Base-by-base conservation (phyloP, 2,329 filamentous ascomycete species). In the Sodiomyces alkalinus region DNA sequence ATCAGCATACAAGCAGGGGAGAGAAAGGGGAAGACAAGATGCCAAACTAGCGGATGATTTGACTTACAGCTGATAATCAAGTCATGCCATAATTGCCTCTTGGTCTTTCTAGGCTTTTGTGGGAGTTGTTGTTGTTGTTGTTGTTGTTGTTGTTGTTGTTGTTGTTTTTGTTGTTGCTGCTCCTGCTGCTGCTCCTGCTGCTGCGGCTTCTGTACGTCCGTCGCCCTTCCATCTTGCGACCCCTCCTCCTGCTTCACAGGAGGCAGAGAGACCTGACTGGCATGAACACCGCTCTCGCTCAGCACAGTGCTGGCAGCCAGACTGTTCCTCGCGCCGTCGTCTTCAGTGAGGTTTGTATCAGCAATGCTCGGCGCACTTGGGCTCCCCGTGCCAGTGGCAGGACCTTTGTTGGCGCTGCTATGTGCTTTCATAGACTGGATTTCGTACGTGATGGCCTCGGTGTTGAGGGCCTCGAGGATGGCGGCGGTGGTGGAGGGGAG, bases 1-100 rank as follows among this genome's bases (percentile, higher is more conserved):
- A 6, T 37, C 18, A 37, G 34, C 17, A 27, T 17, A n/a, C n/a
- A n/a, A n/a, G n/a, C n/a, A n/a, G n/a, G n/a, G n/a, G n/a, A n/a
- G n/a, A n/a, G n/a, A n/a, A n/a, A n/a, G n/a, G n/a, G n/a, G n/a
- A n/a, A n/a, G n/a, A n/a, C 10, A n/a, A 33, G 15, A 24, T 36
- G 30, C 20, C 9, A 8, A 16, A 14, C 9, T 9, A 10, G 14
- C 4, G 5, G 11, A 3, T 15, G 23, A 10, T 6, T 13, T 15
- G n/a, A 61, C 78, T 48, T 57, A 92, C 85, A 86, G 56, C 78
- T 85, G 41, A 96, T 93, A 47, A 92, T 94, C 53, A 98, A 69
- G 47, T 98, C 87, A 51, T 92, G 86, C 90, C 90, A 98, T 24
- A 98, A 62, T 57, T 96, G 86, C 27, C 81, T 72, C 65, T 96